Evolutionary conservation across 495 filamentous ascomycete species (phyloP), one percentile per base, ranked within the genome.

Genomic region (Margaritispora aquatica): DNA sequence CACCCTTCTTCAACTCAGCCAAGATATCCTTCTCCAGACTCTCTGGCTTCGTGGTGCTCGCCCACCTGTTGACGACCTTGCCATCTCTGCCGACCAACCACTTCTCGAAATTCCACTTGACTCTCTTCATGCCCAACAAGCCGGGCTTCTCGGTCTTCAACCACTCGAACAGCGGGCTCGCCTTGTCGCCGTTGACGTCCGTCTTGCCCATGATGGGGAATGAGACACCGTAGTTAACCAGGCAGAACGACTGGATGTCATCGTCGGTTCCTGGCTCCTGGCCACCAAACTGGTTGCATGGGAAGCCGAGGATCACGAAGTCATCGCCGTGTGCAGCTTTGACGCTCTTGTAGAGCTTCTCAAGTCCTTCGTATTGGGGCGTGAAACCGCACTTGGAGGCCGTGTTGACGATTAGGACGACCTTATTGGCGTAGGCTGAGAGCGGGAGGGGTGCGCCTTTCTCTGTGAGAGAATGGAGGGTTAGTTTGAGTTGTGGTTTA

Each of bases 71-170:
- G 68, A 84, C 88, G 26, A 97, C 92, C 73, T 86, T 80, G 2
- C 93, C 93, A 70, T 96, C 90, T 55, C 80, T 79, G n/a, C 84
- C 85, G 56, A 97, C 77, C 63, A 98, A 74, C 72, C 96, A 97
- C 81, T 98, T 98, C 79, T 98, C 95, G 73, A 96, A 95, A 71
- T 93, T 96, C 90, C 92, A 96, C 87, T 96, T 95, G 64, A 98
- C 79, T 34, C 85, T 69, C 84, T 92, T 92, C 68, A 97, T 63
- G 21, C 94, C 94, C 69, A 96, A 66, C 5, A 96, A 50, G 19
- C 95, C 92, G 0, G 94, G 85, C 74, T 87, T 83, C 75, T 89
- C 77, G 31, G 78, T 77, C 84, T 97, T 99, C 74, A 99, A 72
- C 85, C 89, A 97, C 68, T 88, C 82, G 71, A 78, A 98, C 38